Percentiles rank a stretch among this genome's conserved stretches.
phyloP scores from a whole-genome alignment of 768 basidiomycete genomes.

The Amanita rimosa region DNA sequence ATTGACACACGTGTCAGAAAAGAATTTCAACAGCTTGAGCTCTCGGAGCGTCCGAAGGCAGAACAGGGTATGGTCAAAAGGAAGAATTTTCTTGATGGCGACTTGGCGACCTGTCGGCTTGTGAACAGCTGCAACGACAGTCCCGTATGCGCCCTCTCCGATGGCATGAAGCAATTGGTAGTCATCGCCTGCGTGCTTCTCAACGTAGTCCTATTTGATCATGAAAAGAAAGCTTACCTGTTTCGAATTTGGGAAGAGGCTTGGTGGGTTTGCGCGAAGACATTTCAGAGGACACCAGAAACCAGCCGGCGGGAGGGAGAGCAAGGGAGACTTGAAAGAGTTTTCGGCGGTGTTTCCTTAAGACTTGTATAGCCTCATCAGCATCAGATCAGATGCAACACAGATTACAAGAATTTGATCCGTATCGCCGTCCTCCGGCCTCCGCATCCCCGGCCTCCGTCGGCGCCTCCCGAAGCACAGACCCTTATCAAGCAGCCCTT shows the following conservation, averaged over 20 bases:
- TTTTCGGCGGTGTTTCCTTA: neutral
- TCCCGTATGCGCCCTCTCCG: constrained; percentile 92
- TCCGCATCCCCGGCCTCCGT: too few relatives aligned
- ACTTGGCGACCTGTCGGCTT: constrained; percentile 71
- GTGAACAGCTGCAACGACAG: constrained; percentile 81
- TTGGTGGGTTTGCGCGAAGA: constrained; percentile 3
- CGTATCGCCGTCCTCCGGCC: too few relatives aligned
- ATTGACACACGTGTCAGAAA: constrained; percentile 15
- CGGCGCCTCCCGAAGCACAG: too few relatives aligned
- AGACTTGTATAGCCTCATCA: too few relatives aligned
- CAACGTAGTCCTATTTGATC: constrained; percentile 14
- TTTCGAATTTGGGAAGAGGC: constrained; percentile 4
- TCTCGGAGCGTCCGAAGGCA: constrained; percentile 77
- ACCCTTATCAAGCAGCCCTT: too few relatives aligned
- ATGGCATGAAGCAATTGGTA: constrained; percentile 78
- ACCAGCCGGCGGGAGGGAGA: neutral
- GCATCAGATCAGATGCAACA: too few relatives aligned
- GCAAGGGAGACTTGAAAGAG: neutral
- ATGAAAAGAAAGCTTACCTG: constrained; percentile 13
- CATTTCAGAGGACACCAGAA: constrained; percentile 1
- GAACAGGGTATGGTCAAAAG: constrained; percentile 94
- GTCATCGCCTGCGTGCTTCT: constrained; percentile 28
- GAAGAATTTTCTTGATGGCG: constrained; percentile 92
- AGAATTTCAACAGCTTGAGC: constrained; percentile 88
- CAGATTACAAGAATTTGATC: too few relatives aligned